Percentiles rank a stretch among this genome's conserved stretches.
phyloP scores from a whole-genome alignment of 257 asterid species.

The Solanum dulcamara region DNA sequence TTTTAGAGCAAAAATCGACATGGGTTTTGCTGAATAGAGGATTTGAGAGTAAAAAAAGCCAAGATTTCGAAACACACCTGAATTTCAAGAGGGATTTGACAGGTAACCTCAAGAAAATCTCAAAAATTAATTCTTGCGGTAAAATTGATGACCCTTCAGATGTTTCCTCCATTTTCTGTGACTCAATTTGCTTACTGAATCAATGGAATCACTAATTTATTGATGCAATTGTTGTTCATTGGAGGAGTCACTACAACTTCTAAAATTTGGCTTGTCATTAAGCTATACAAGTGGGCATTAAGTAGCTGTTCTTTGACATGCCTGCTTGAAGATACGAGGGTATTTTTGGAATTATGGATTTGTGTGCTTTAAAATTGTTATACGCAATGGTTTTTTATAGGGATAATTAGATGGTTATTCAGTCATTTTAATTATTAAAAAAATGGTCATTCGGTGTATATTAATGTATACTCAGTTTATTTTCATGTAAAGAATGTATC shows the following conservation, averaged over 20 bases:
- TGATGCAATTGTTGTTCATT: background rate
- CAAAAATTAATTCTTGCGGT: constrained; percentile 22
- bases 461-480: too few relatives aligned
- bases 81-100: constrained; percentile 29
- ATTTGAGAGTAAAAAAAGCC: constrained; percentile 29
- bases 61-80: constrained; percentile 38
- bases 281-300: background rate
- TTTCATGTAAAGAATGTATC: too few relatives aligned
- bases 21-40: constrained; percentile 22
- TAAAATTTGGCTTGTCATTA: background rate
- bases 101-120: constrained; percentile 38
- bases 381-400: too few relatives aligned
- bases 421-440: too few relatives aligned
- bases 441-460: too few relatives aligned
- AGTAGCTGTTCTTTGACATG: background rate
- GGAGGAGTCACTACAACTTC: background rate
- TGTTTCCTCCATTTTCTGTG: background rate
- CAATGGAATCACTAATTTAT: background rate
- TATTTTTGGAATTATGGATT: background rate
- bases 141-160: background rate
- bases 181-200: background rate
- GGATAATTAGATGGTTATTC: too few relatives aligned
- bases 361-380: background rate
- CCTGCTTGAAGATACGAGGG: background rate
- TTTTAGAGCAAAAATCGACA: background rate